Base-by-base conservation (phyloP, 306 rosid species). In the Casuarina equisetifolia region DNA sequence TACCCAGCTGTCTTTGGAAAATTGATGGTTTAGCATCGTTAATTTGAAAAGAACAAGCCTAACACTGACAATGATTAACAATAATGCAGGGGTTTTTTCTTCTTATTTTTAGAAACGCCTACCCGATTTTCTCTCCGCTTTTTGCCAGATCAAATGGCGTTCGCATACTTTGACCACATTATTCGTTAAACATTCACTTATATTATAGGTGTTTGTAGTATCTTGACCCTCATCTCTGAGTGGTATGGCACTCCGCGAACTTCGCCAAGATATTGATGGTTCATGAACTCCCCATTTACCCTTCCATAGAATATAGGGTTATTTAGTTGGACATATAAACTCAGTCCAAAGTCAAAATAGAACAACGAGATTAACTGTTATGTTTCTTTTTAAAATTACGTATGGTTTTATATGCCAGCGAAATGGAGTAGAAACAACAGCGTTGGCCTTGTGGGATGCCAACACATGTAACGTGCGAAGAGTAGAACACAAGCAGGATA, bases 81-180 rank as follows among this genome's bases (percentile, higher is more conserved):
- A 82, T 75, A 58, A 58, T 58, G 44, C 48, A 82, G 72, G 68
- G 66, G 20, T 72, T 69, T 8, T 63, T 77, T 76, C 71, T 61
- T 73, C 44, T 64, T 57, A 74, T 69, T 78, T 25, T 76, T 80
- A 69, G 57, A 75, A 39, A 66, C 39, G 72, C 69, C 84, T 78
- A 74, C 74, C 79, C 84, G 11, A 80, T 78, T 87, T 87, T 84
- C 85, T 79, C 85, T 89, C 82, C 50, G 68, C 40, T 78, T 78
- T 69, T 82, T 80, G 79, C 74, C 79, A 67, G 74, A 66, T 9
- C 40, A 48, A 73, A 70, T 73, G 76, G 52, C 35, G 79, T 70
- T 15, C 46, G 68, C 77, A 74, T 74, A 45, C 57, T 53, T 78
- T 69, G 85, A 74, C 70, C 68, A 75, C 43, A 53, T 70, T 10